Evolutionary conservation across 352 stramenopile genomes (phyloP).

Genomic region (Aphanomyces invadans): DNA sequence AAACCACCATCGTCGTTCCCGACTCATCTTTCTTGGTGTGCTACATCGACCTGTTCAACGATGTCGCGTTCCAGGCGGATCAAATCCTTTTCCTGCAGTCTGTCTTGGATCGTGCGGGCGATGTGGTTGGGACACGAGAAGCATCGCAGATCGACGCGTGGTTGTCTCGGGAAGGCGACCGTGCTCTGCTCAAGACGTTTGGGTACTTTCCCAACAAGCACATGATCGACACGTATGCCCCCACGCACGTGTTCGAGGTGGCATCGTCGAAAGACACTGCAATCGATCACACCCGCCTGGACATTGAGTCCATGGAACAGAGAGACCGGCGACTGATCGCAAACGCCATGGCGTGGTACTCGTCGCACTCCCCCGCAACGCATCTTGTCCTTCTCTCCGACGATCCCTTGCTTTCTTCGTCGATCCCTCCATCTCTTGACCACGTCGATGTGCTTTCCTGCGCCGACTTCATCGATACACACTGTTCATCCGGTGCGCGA

Average conservation of each 20-base stretch:
- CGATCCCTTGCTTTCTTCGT: conserved; percentile 34
- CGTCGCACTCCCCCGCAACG: conserved; percentile 33
- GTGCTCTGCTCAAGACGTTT: conserved; percentile 37
- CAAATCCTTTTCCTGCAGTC: conserved; percentile 68
- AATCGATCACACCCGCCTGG: not conserved
- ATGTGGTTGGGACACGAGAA: conserved; percentile 57
- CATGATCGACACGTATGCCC: conserved; percentile 46
- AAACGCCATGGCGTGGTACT: conserved; percentile 61
- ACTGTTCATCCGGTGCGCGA: conserved; percentile 30
- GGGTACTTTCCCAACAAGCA: conserved; percentile 66
- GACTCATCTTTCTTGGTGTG: conserved; percentile 62
- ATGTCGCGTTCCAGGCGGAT: conserved; percentile 38
- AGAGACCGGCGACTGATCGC: conserved; percentile 43
- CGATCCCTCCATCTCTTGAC: conserved; percentile 31
- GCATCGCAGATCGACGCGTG: conserved; percentile 56
- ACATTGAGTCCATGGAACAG: conserved; percentile 34
- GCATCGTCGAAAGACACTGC: not conserved
- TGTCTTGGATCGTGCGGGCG: conserved; percentile 51
- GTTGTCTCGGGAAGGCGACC: conserved; percentile 37
- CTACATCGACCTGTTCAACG: conserved; percentile 70
- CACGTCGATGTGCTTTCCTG: conserved; percentile 52
- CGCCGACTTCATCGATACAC: conserved; percentile 38
- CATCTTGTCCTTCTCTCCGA: conserved; percentile 56
- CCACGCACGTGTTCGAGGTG: conserved; percentile 16
- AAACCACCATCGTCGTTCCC: conserved; percentile 53